A percentile compares a stretch with the other conserved stretches of the same genome.
phyloP scores from a whole-genome alignment of 805 yeast genomes.

The Ogataea corticis region DNA sequence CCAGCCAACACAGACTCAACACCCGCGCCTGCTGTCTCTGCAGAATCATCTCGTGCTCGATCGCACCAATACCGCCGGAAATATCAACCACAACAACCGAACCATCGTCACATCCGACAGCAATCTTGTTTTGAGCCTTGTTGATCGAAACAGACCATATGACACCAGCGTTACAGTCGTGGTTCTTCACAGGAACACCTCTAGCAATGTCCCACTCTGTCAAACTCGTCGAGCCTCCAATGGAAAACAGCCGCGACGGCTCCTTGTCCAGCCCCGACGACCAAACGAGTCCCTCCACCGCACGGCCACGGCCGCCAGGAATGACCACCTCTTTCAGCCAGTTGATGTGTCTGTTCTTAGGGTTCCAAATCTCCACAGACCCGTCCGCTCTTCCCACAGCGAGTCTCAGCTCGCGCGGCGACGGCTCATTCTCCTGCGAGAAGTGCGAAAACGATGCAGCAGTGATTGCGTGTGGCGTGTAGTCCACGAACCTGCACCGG shows the following conservation, averaged over 20 bases:
- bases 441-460: constrained; percentile 73
- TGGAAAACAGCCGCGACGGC: constrained; percentile 76
- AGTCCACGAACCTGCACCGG: constrained; percentile 90
- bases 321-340: constrained; percentile 80
- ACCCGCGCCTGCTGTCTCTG: constrained; percentile 86
- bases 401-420: constrained; percentile 62
- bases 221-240: constrained; percentile 88
- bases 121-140: constrained; percentile 59
- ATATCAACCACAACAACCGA: constrained; percentile 80
- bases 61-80: constrained; percentile 80
- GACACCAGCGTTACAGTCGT: constrained; percentile 90
- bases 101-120: constrained; percentile 96
- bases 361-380: constrained; percentile 94
- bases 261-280: constrained; percentile 43
- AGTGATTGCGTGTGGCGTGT: constrained; percentile 80
- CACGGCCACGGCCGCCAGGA: constrained; percentile 77
- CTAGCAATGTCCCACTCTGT: constrained; percentile 90
- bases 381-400: constrained; percentile 96
- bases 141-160: constrained; percentile 85
- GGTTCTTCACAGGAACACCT: constrained; percentile 70
- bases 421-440: constrained; percentile 42
- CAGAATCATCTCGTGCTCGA: constrained; percentile 73
- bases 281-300: constrained; percentile 92
- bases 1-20: constrained; percentile 74
- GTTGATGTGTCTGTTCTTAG: constrained; percentile 49